phyloP scores from a whole-genome alignment of 441 rosid species.

The Erodium trifolium region DNA sequence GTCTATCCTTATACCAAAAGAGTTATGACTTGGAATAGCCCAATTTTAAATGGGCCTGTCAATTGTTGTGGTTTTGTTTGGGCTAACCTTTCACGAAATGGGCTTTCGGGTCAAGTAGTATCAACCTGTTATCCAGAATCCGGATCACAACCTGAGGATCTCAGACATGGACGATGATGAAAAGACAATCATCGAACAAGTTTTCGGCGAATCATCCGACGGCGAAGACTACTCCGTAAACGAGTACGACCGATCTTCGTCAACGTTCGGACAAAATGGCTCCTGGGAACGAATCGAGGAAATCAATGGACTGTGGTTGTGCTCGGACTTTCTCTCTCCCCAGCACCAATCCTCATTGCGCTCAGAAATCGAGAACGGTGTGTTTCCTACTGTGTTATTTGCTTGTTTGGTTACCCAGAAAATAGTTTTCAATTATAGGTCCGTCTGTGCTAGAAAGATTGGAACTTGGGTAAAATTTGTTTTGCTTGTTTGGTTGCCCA shows the following conservation, averaged over 20 bases:
- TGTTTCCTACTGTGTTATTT: conserved; percentile 6
- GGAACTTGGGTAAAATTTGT: too few relatives aligned
- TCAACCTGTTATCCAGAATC: too few relatives aligned
- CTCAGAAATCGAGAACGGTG: conserved; percentile 57
- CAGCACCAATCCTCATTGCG: conserved; percentile 44
- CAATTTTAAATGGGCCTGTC: too few relatives aligned
- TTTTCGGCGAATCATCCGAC: conserved; percentile 68
- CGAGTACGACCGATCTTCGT: too few relatives aligned
- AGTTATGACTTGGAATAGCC: too few relatives aligned
- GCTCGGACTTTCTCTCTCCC: conserved; percentile 56
- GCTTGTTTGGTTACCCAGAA: neutral
- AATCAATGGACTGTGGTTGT: conserved; percentile 61
- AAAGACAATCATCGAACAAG: conserved; percentile 35
- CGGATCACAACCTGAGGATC: too few relatives aligned
- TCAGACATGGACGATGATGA: conserved; percentile 16
- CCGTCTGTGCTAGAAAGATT: too few relatives aligned
- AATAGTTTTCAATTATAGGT: neutral
- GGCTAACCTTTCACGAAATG: too few relatives aligned
- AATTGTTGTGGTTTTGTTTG: too few relatives aligned
- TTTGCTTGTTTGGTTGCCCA: too few relatives aligned
- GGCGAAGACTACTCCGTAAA: neutral
- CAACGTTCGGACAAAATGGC: neutral
- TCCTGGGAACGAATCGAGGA: conserved; percentile 46
- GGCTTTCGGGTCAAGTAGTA: too few relatives aligned
- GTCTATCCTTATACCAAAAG: too few relatives aligned